Conservation (phyloP, 129 eudicot genomes). For the Scalesia atractyloides region DNA sequence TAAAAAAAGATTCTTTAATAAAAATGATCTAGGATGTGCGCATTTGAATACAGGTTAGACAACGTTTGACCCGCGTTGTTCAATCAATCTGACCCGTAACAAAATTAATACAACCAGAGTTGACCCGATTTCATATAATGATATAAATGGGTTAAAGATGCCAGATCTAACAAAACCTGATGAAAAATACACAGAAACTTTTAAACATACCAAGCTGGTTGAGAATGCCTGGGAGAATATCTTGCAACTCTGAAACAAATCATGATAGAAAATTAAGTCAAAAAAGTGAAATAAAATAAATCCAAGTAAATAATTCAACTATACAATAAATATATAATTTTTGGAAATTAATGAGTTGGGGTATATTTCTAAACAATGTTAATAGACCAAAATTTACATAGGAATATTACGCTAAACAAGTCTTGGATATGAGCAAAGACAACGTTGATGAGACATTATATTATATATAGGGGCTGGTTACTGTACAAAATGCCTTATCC, state of each 20-base stretch:
- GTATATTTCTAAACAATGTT: too few relatives aligned
- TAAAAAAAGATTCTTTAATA: not conserved
- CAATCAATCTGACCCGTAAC: not conserved
- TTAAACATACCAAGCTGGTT: conserved; percentile 70
- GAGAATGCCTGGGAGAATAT: conserved; percentile 80
- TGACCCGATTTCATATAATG: not conserved
- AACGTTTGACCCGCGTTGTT: not conserved
- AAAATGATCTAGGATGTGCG: not conserved
- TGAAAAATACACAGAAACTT: not conserved
- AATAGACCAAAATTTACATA: too few relatives aligned
- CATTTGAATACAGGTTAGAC: not conserved
- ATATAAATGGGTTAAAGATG: not conserved
- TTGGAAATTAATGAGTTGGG: too few relatives aligned
- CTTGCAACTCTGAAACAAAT: conserved; percentile 60
- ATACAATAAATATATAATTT: not conserved
- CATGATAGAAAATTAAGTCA: too few relatives aligned
- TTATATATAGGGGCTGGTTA: too few relatives aligned
- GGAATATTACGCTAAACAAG: too few relatives aligned
- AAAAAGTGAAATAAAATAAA: too few relatives aligned
- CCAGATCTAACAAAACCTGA: not conserved
- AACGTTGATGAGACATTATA: too few relatives aligned
- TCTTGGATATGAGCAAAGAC: too few relatives aligned
- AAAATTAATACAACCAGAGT: not conserved
- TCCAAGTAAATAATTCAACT: not conserved
- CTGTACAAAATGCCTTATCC: too few relatives aligned